Base-by-base conservation (phyloP, 2,329 filamentous ascomycete species). In the Podosphaera xanthii region DNA sequence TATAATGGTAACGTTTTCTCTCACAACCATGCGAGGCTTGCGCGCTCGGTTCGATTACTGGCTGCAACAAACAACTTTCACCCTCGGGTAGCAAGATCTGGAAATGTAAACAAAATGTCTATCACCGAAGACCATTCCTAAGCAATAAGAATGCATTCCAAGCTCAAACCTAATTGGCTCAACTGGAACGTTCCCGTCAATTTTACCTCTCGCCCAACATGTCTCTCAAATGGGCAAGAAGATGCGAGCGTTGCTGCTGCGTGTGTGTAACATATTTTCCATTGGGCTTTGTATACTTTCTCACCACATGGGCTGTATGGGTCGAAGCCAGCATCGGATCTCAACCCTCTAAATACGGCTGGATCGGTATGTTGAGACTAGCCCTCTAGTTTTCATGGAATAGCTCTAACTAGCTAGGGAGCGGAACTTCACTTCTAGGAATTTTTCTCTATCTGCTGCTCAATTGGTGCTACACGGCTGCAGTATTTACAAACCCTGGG, bases 261-360 rank as follows among this genome's bases (percentile, higher is more conserved):
- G 74, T 77, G 50, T 79, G 82, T 61, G 77, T 85, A 58, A 86
- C 81, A 34, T 95, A 89, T 71, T 87, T 94, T 65, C 91, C 91
- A n/a, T 76, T 97, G 22, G 75, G 75, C 35, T 95, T 97, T 69
- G 87, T 97, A 60, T 96, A 95, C 68, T 79, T 84, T 59, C 71
- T 96, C 64, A 91, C 88, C n/a, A 85, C 85, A 9, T 98, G 92
- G 92, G 90, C 88, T 2, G 80, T 85, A n/a, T 96, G 86, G 77
- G 89, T 95, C 7, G 79, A 90, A 65, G 77, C 86, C 55, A 82
- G 76, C 60, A 86, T 95, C 61, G 86, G 87, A 58, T 75, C 77
- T 35, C 73, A 72, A 58, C 73, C 76, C 30, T 72, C 74, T 4
- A 75, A 75, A 60, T 77, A 73, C 57, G 69, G 70, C 14, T 82